These are phyloP conservation scores for Fusarium sp. DNA, from an alignment of 2,329 filamentous ascomycete species.

Conservation along the genomic window DNA sequence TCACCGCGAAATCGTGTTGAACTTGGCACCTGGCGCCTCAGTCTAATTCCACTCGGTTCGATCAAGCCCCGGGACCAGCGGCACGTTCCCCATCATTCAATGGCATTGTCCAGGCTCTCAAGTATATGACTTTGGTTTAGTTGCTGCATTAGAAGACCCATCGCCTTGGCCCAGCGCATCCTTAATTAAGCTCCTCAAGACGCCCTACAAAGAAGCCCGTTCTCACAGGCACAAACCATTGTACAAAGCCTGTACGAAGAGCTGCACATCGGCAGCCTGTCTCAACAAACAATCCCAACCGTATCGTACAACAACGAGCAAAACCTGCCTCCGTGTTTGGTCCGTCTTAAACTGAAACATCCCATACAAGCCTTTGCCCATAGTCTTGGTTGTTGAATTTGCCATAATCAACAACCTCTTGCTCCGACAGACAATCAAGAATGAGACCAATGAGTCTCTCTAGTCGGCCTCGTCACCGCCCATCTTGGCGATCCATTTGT, in stretches of 20 bases:
- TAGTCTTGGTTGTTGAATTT: neutral
- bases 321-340: neutral
- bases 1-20: conserved; percentile 2
- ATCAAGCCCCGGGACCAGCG: conserved; percentile 1
- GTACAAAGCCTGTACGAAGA: neutral
- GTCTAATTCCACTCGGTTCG: conserved; percentile 7
- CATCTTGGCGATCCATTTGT: conserved; percentile 67
- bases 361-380: neutral
- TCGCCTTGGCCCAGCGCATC: neutral
- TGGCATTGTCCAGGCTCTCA: neutral
- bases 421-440: neutral
- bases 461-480: conserved; percentile 50
- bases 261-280: conserved; percentile 6
- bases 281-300: neutral
- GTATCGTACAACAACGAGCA: conserved; percentile 9
- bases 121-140: conserved; percentile 1
- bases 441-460: neutral
- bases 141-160: neutral
- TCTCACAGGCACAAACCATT: conserved; percentile 5
- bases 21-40: conserved; percentile 4
- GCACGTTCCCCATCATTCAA: conserved; percentile 2
- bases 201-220: conserved; percentile 12
- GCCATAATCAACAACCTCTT: neutral
- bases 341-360: neutral
- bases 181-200: conserved; percentile 7